phyloP scores from a whole-genome alignment of 164 flowering plant species.

The Pachysandra terminalis region DNA sequence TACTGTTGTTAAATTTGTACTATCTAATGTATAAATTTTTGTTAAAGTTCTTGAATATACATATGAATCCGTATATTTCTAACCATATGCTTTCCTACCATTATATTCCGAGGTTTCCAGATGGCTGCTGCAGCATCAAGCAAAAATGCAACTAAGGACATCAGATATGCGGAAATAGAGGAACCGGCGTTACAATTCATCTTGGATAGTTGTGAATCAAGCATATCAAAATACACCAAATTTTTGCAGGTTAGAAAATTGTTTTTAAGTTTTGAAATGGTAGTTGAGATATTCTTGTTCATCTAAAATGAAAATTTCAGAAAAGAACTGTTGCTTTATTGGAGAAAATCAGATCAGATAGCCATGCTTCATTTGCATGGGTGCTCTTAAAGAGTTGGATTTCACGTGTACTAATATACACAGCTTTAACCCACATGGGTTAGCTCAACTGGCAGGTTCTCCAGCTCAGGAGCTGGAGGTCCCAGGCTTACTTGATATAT shows the following conservation, averaged over 20 bases:
- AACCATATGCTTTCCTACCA: not conserved
- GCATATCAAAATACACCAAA: conserved; percentile 81
- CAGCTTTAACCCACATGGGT: no score
- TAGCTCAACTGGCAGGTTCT: no score
- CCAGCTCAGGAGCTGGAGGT: no score
- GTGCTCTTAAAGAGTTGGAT: not conserved
- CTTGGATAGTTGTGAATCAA: conserved; percentile 79
- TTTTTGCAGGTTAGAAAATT: conserved; percentile 66
- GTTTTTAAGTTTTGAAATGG: not conserved
- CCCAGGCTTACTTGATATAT: no score
- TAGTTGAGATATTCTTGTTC: not conserved
- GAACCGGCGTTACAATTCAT: conserved; percentile 80
- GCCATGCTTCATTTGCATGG: not conserved
- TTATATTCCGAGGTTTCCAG: conserved; percentile 29
- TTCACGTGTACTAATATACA: no score
- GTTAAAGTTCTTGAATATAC: no score
- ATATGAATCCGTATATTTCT: no score
- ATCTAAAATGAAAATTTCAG: not conserved
- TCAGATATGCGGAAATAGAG: conserved; percentile 72
- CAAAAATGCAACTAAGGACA: conserved; percentile 45
- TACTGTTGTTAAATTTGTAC: not conserved
- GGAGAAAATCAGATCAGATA: not conserved
- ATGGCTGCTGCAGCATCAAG: conserved; percentile 92
- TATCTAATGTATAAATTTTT: not conserved
- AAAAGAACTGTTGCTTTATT: not conserved